Percentiles rank a stretch among this genome's conserved stretches.
Evolutionary conservation across 208 protist species (phyloP).

Genomic region (Perkinsela sp.): DNA sequence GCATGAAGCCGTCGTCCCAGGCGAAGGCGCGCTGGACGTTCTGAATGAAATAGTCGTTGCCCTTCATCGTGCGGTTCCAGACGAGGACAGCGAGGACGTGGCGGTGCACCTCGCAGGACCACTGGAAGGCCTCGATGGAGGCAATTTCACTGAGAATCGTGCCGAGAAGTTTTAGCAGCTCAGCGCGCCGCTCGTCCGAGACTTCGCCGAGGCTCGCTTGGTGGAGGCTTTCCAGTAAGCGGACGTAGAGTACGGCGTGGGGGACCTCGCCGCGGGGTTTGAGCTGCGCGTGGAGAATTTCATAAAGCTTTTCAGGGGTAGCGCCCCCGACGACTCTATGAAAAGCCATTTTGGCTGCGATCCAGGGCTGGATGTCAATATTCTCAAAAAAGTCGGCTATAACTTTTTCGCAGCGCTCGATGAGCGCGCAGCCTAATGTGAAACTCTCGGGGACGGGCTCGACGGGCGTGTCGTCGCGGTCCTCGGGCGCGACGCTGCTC

Average conservation of each 20-base stretch:
- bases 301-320: background rate
- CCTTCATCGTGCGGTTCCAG: slow-evolving; percentile 51
- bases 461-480: background rate
- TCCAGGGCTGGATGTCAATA: background rate
- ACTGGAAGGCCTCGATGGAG: slow-evolving; percentile 27
- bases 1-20: slow-evolving; percentile 39
- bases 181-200: background rate
- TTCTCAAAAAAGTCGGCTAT: background rate
- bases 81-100: slow-evolving; percentile 36
- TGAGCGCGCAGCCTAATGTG: background rate
- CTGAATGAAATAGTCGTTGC: slow-evolving; percentile 56
- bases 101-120: slow-evolving; percentile 54
- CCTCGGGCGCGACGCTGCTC: background rate
- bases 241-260: background rate
- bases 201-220: background rate
- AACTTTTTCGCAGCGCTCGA: background rate
- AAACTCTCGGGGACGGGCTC: background rate
- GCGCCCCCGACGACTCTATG: background rate
- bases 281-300: background rate
- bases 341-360: background rate
- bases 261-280: background rate
- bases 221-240: background rate
- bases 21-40: slow-evolving; percentile 54
- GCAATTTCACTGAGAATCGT: slow-evolving; percentile 23
- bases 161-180: slow-evolving; percentile 12